Conservation (phyloP, 1,139 yeast species). For the Protomyces inundatus region DNA sequence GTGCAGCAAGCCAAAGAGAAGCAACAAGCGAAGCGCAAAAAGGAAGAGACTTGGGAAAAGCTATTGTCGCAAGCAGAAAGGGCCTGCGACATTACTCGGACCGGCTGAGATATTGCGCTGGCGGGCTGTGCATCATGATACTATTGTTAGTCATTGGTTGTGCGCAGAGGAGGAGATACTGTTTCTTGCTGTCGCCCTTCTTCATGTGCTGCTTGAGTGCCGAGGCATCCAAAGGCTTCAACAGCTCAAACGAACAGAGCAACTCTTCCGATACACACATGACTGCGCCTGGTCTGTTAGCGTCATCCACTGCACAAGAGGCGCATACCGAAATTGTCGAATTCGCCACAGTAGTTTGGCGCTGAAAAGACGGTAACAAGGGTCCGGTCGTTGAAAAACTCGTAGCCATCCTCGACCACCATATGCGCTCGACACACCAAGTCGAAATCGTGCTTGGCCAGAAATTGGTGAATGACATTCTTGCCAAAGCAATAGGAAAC, state of each 20-base stretch:
- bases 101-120: slow-evolving; percentile 23
- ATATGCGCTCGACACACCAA: slow-evolving; percentile 95
- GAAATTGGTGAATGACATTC: slow-evolving; percentile 85
- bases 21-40: neutral
- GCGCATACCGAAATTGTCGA: slow-evolving; percentile 75
- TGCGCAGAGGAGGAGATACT: neutral
- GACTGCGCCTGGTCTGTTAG: slow-evolving; percentile 55
- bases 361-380: slow-evolving; percentile 93
- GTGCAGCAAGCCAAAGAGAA: neutral
- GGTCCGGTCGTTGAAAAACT: slow-evolving; percentile 88
- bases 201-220: slow-evolving; percentile 86
- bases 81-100: slow-evolving; percentile 1
- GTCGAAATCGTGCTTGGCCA: slow-evolving; percentile 83
- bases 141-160: slow-evolving; percentile 3
- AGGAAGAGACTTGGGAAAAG: neutral
- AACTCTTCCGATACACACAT: slow-evolving; percentile 94
- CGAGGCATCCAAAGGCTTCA: slow-evolving; percentile 88
- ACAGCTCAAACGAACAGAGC: slow-evolving; percentile 81
- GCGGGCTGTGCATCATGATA: slow-evolving; percentile 20
- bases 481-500: slow-evolving; percentile 93
- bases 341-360: slow-evolving; percentile 97
- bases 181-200: slow-evolving; percentile 62
- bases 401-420: slow-evolving; percentile 99
- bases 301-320: neutral
- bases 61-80: too few relatives aligned